Evolutionary conservation across 306 rosid genomes (phyloP).

Genomic region (Gleditsia sinensis): DNA sequence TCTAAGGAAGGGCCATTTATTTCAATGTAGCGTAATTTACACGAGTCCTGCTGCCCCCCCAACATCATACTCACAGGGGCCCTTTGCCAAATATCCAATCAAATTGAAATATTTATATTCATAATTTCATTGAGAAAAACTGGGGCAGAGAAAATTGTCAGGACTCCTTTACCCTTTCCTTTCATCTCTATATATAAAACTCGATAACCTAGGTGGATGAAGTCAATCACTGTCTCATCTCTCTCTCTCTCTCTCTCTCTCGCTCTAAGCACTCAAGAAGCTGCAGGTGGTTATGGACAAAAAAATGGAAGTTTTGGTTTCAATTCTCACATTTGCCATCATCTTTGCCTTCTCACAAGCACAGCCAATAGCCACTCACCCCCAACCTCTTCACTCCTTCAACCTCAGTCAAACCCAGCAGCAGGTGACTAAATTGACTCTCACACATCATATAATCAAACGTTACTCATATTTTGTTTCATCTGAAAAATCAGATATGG

Average conservation of each 20-base stretch:
- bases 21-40: too few relatives aligned
- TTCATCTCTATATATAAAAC: neutral
- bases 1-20: too few relatives aligned
- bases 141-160: too few relatives aligned
- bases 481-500: too few relatives aligned
- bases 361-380: constrained; percentile 26
- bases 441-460: neutral
- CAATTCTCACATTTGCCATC: constrained; percentile 37
- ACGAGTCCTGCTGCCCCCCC: too few relatives aligned
- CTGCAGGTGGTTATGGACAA: neutral
- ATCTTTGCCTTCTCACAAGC: constrained; percentile 40
- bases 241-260: neutral
- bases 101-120: too few relatives aligned
- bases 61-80: too few relatives aligned
- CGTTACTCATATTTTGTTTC: neutral
- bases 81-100: too few relatives aligned
- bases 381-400: constrained; percentile 43
- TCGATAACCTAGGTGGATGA: too few relatives aligned
- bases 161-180: too few relatives aligned
- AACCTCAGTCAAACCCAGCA: constrained; percentile 43
- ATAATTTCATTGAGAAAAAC: too few relatives aligned
- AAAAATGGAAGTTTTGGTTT: constrained; percentile 26
- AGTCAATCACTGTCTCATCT: neutral
- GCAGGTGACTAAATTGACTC: constrained; percentile 8
- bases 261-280: neutral